Percentiles rank a stretch among this genome's conserved stretches.
These are phyloP conservation scores for Rosa persica DNA, from an alignment of 306 rosid genomes.

Conservation along the genomic window DNA sequence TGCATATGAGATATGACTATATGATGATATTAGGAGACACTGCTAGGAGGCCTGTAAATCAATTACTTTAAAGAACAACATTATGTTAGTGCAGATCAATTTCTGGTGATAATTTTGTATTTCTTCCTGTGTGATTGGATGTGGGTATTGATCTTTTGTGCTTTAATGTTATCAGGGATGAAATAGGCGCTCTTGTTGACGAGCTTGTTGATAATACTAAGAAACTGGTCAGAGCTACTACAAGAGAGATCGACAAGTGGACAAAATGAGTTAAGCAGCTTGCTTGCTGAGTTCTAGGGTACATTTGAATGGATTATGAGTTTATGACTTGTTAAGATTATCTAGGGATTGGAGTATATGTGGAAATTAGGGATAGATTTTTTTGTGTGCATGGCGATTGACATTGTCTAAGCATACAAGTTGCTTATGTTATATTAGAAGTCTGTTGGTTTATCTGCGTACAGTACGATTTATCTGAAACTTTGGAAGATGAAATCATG, in stretches of 20 bases:
- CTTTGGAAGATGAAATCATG: not conserved
- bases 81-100: no score
- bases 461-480: not conserved
- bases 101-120: not conserved
- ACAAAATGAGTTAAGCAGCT: slow-evolving; percentile 43
- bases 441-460: not conserved
- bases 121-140: not conserved
- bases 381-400: not conserved
- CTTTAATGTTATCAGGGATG: slow-evolving; percentile 49
- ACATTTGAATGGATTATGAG: not conserved
- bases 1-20: not conserved
- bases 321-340: not conserved
- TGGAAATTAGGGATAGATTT: not conserved
- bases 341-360: not conserved
- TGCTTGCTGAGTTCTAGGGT: not conserved
- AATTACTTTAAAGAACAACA: not conserved
- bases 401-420: not conserved
- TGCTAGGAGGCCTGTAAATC: not conserved
- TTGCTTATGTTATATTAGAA: not conserved
- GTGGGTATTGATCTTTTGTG: not conserved
- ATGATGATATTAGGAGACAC: not conserved
- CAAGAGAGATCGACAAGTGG: slow-evolving; percentile 79
- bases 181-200: slow-evolving; percentile 63
- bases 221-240: slow-evolving; percentile 63
- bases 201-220: slow-evolving; percentile 62